Evolutionary conservation across 805 yeast species (phyloP).

Genomic region (Isabelozyma heimii): DNA sequence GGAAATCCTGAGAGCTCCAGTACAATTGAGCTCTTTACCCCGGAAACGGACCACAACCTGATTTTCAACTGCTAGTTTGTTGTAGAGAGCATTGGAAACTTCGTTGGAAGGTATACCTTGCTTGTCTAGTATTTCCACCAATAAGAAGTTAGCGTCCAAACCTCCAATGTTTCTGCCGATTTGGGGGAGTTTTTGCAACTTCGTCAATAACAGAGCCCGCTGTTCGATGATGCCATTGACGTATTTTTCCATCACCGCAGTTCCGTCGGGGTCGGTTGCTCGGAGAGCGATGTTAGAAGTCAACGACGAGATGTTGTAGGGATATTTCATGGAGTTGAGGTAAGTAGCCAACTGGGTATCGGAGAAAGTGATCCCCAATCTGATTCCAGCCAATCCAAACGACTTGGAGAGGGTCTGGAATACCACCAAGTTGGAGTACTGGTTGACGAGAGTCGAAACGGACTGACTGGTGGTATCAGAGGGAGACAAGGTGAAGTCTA

Average conservation of each 20-base stretch:
- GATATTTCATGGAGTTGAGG: constrained; percentile 90
- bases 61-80: constrained; percentile 64
- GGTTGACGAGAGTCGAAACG: constrained; percentile 71
- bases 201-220: constrained; percentile 51
- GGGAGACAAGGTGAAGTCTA: constrained; percentile 60
- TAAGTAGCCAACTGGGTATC: constrained; percentile 57
- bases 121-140: constrained; percentile 66
- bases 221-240: constrained; percentile 53
- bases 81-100: constrained; percentile 65
- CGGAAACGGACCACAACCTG: constrained; percentile 87
- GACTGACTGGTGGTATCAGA: constrained; percentile 36
- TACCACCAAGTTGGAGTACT: constrained; percentile 79
- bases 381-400: constrained; percentile 93
- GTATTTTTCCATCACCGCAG: constrained; percentile 55
- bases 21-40: constrained; percentile 87
- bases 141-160: constrained; percentile 78
- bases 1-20: constrained; percentile 83
- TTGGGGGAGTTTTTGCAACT: constrained; percentile 54
- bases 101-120: constrained; percentile 64
- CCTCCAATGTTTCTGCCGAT: constrained; percentile 81
- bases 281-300: constrained; percentile 74
- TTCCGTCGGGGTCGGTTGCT: constrained; percentile 58
- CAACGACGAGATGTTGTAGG: constrained; percentile 85
- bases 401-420: constrained; percentile 92
- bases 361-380: constrained; percentile 81